Percentiles rank a stretch among this genome's conserved stretches.
phyloP scores from a whole-genome alignment of 108 stramenopile species.

The Cyclostephanos invisitatus region DNA sequence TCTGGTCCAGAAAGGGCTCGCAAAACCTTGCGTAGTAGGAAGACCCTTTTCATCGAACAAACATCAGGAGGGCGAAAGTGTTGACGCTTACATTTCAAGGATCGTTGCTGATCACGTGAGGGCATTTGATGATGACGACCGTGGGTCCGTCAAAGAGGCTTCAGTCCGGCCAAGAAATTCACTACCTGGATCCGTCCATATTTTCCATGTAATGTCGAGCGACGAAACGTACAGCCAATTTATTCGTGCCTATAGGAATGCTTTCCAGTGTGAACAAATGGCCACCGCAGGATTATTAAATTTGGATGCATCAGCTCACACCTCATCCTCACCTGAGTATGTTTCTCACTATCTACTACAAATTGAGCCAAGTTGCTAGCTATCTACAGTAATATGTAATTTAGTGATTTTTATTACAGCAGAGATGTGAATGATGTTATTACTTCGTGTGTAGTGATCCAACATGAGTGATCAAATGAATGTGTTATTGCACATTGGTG shows the following conservation, averaged over 20 bases:
- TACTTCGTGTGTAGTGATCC: no score
- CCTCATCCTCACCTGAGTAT: background rate
- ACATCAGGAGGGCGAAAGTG: background rate
- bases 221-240: constrained; percentile 8
- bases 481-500: no score
- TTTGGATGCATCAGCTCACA: background rate
- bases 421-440: no score
- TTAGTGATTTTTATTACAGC: background rate
- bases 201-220: background rate
- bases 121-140: constrained; percentile 8
- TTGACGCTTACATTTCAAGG: background rate
- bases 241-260: background rate
- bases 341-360: constrained; percentile 28
- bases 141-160: constrained; percentile 22
- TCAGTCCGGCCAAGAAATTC: constrained; percentile 1
- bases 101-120: constrained; percentile 12
- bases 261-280: background rate
- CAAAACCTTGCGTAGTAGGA: constrained; percentile 18
- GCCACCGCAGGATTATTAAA: background rate
- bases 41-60: background rate
- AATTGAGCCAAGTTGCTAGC: constrained; percentile 21
- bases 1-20: constrained; percentile 12
- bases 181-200: background rate
- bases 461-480: no score
- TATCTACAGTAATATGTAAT: background rate